These are phyloP conservation scores for Candida sanyaensis DNA, from an alignment of 1,139 yeast species.

Conservation along the genomic window DNA sequence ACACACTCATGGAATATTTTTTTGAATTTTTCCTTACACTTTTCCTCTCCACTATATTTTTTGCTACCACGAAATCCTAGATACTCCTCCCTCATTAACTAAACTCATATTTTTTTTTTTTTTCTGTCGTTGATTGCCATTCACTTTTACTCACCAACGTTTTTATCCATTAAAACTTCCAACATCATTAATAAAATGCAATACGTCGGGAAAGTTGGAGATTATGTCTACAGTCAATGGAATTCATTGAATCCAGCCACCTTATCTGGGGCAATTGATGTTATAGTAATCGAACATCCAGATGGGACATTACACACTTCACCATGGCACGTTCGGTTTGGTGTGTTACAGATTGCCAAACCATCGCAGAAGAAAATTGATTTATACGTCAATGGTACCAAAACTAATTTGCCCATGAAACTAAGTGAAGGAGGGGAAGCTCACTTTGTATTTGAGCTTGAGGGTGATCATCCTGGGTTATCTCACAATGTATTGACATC, in stretches of 20 bases:
- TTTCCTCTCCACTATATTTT: not conserved
- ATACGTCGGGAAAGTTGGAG: conserved; percentile 94
- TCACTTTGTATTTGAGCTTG: conserved; percentile 91
- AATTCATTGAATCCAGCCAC: conserved; percentile 96
- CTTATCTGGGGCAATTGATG: conserved; percentile 94
- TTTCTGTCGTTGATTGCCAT: conserved; percentile 1
- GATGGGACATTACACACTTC: conserved; percentile 83
- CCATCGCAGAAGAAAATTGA: conserved; percentile 98
- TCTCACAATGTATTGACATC: conserved; percentile 84
- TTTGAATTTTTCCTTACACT: too few species aligned
- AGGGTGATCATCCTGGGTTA: conserved; percentile 55
- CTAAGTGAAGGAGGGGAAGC: conserved; percentile 98
- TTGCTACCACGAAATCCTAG: not conserved
- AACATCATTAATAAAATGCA: conserved; percentile 56
- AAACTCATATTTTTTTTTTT: not conserved
- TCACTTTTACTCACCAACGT: not conserved
- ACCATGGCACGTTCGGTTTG: conserved; percentile 96
- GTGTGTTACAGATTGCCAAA: conserved; percentile 85
- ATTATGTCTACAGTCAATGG: conserved; percentile 95
- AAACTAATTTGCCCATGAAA: conserved; percentile 90
- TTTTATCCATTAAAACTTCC: not conserved
- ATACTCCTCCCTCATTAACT: not conserved
- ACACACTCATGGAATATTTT: too few species aligned
- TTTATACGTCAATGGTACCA: conserved; percentile 78
- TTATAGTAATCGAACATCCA: conserved; percentile 92